Evolutionary conservation across 768 basidiomycete genomes (phyloP).

Genomic region (Amanita exitialis): DNA sequence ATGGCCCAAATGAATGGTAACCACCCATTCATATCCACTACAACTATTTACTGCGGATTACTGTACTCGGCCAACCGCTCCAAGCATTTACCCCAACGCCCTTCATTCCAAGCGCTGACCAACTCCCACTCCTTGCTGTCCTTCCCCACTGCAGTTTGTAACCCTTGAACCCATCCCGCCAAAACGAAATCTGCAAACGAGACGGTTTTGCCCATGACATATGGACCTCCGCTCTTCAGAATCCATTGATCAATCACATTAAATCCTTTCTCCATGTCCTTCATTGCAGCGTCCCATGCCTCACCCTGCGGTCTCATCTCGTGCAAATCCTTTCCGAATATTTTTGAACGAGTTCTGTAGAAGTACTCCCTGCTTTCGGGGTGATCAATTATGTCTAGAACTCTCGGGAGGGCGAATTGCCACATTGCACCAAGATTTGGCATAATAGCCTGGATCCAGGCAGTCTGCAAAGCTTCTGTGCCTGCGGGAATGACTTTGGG

Average conservation of each 20-base stretch:
- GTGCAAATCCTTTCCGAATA: constrained; percentile 22
- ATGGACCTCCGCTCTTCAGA: constrained; percentile 13
- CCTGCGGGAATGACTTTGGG: constrained; percentile 21
- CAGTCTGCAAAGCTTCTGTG: constrained; percentile 11
- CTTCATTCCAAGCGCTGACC: constrained; percentile 8
- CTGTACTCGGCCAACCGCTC: constrained; percentile 9
- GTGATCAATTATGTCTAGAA: constrained; percentile 15
- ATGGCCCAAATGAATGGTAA: not conserved
- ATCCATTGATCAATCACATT: constrained; percentile 12
- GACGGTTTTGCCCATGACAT: constrained; percentile 1
- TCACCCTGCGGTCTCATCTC: constrained; percentile 18
- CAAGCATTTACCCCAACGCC: constrained; percentile 7
- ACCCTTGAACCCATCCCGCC: not conserved
- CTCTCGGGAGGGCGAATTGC: constrained; percentile 13
- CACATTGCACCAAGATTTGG: not conserved
- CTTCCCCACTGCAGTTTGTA: constrained; percentile 2
- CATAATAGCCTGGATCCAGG: constrained; percentile 2
- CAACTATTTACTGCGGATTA: not conserved
- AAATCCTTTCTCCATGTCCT: constrained; percentile 15
- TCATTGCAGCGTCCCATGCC: constrained; percentile 19
- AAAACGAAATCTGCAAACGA: constrained; percentile 9
- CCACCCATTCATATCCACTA: too few relatives aligned
- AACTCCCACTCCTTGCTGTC: constrained; percentile 9
- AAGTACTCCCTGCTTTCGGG: constrained; percentile 24
- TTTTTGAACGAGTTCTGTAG: constrained; percentile 17